phyloP scores from a whole-genome alignment of 225 moss, liverwort and hornwort genomes.

The Lunularia cruciata region DNA sequence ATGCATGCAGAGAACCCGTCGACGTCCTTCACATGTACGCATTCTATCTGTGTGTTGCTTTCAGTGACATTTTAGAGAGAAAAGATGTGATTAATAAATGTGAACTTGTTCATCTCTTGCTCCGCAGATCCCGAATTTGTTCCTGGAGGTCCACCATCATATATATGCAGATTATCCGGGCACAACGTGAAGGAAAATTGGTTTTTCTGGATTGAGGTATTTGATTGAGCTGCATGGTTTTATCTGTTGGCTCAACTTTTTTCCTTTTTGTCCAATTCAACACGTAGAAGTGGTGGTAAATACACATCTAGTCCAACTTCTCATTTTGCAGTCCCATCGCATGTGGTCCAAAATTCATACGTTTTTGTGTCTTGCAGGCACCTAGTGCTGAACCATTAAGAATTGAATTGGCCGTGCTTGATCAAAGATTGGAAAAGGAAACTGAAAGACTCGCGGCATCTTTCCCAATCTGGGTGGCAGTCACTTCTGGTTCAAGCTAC shows the following conservation, averaged over 20 bases:
- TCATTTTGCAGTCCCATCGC: too few relatives aligned
- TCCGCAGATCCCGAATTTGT: conserved; percentile 38
- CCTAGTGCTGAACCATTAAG: conserved; percentile 53
- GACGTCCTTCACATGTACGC: too few relatives aligned
- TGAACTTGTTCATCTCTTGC: too few relatives aligned
- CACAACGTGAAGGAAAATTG: conserved; percentile 56
- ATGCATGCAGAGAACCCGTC: too few relatives aligned
- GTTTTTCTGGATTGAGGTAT: conserved; percentile 83
- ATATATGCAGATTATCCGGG: conserved; percentile 80
- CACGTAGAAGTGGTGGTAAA: too few relatives aligned
- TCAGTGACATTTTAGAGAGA: too few relatives aligned
- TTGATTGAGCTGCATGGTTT: background rate
- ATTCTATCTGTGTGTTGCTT: too few relatives aligned
- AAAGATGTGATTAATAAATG: too few relatives aligned
- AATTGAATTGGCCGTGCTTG: conserved; percentile 81
- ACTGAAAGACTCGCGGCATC: conserved; percentile 50
- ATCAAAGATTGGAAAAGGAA: conserved; percentile 64
- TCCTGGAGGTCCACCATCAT: conserved; percentile 63
- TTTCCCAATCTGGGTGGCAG: conserved; percentile 88
- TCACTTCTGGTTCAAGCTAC: conserved; percentile 73
- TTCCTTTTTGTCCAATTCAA: background rate
- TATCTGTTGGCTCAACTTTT: background rate
- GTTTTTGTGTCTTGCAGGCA: conserved; percentile 35
- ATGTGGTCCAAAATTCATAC: too few relatives aligned
- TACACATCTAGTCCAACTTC: too few relatives aligned